Evolutionary conservation across 805 yeast species (phyloP).

Genomic region (Candida fluviatilis): DNA sequence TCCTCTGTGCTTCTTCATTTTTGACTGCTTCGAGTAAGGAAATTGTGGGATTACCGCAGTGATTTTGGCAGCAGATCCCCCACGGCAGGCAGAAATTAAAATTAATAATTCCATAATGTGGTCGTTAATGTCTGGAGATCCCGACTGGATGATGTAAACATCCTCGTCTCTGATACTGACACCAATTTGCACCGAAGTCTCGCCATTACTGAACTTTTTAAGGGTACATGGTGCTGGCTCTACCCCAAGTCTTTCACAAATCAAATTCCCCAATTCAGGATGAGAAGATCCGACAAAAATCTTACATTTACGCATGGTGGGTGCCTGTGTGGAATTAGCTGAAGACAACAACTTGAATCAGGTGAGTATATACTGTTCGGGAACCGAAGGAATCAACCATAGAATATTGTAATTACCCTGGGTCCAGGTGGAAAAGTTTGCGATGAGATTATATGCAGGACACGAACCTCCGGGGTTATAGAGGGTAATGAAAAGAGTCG

Average conservation of each 20-base stretch:
- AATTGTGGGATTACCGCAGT: constrained; percentile 97
- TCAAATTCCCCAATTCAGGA: constrained; percentile 87
- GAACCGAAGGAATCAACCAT: neutral
- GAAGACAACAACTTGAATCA: constrained; percentile 4
- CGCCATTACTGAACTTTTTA: constrained; percentile 94
- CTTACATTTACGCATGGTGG: constrained; percentile 88
- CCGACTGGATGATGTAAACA: constrained; percentile 86
- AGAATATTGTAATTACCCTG: no score
- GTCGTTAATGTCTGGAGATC: constrained; percentile 84
- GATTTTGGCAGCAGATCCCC: constrained; percentile 97
- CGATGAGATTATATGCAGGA: neutral
- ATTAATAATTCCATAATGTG: constrained; percentile 95
- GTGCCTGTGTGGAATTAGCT: neutral
- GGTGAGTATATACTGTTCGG: neutral
- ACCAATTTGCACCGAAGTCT: constrained; percentile 93
- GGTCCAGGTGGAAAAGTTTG: neutral
- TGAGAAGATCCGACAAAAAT: constrained; percentile 96
- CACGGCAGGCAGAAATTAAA: constrained; percentile 90
- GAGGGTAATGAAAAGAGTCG: no score
- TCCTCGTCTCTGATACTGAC: constrained; percentile 96
- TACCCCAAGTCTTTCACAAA: constrained; percentile 87
- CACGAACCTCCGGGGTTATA: no score
- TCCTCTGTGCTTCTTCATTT: constrained; percentile 98
- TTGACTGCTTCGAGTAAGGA: constrained; percentile 94
- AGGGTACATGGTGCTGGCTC: constrained; percentile 91